These are phyloP conservation scores for Phytophthora palmivora DNA, from an alignment of 352 stramenopile genomes.

Conservation along the genomic window DNA sequence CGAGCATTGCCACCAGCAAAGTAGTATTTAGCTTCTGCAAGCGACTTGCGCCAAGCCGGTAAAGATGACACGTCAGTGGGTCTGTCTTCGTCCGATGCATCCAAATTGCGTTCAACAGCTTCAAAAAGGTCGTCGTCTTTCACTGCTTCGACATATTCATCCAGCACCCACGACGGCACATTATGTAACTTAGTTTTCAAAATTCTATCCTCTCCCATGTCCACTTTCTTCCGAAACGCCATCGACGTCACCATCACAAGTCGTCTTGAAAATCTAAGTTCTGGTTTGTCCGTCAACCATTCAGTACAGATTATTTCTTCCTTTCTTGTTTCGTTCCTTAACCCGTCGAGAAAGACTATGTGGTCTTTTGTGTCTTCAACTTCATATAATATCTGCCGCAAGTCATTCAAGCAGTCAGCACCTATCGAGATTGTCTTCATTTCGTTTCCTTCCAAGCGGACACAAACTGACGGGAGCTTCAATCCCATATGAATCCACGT, in stretches of 20 bases:
- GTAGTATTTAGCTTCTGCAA: constrained; percentile 15
- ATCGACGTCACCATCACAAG: constrained; percentile 10
- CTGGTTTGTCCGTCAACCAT: not conserved
- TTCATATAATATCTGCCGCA: not conserved
- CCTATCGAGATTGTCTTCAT: not conserved
- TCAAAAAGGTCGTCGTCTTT: constrained; percentile 10
- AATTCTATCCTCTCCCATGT: not conserved
- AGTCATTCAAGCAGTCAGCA: not conserved
- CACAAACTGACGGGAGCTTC: not conserved
- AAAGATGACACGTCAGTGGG: not conserved
- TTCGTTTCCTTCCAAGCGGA: constrained; percentile 14
- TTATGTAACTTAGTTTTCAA: constrained; percentile 1
- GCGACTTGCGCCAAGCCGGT: not conserved
- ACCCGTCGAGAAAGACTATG: constrained; percentile 18
- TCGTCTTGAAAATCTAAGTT: no score
- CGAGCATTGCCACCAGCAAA: constrained; percentile 17
- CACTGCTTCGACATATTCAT: constrained; percentile 11
- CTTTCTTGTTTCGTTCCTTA: no score
- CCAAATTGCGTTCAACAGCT: constrained; percentile 1
- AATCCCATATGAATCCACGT: constrained; percentile 12
- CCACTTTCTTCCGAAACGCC: not conserved
- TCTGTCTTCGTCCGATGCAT: constrained; percentile 6
- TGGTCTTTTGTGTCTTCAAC: constrained; percentile 7
- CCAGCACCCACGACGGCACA: constrained; percentile 11
- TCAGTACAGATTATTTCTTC: no score